Base-by-base conservation (phyloP, 2,329 filamentous ascomycete species). In the Colletotrichum kahawae region DNA sequence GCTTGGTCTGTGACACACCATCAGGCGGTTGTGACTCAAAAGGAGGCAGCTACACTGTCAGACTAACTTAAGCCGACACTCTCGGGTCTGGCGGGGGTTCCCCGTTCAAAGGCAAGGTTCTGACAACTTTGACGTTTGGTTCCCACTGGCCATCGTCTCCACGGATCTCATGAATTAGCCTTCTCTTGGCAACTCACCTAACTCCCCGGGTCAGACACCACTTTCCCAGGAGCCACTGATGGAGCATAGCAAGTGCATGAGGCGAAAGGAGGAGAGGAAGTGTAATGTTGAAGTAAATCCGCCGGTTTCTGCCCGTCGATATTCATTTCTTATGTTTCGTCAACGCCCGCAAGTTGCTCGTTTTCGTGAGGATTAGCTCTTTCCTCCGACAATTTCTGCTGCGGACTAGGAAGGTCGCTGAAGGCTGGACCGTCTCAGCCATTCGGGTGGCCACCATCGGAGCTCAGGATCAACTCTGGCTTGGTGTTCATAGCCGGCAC, bases 51-150 rank as follows among this genome's bases (percentile, higher is more conserved):
- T 24, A 5, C 38, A 59, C 24, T 27, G 24, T 57, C 24, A 43
- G 27, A 10, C 36, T 43, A 21, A 43, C 27, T 69, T 34, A n/a
- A 14, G 10, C 18, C 14, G 21, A 68, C 31, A 12, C 21, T 29
- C 24, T 48, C 29, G 51, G 48, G 48, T 64, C 34, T 21, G 14
- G 43, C 43, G 43, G 43, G 27, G 66, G 48, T 24, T 56, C 24
- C n/a, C 31, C 56, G 31, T 36, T 57, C 24, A n/a, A 51, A 27
- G 56, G 29, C 21, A 34, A 72, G 38, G 33, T 63, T 63, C 56
- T 72, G 70, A 69, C 63, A 63, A 72, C 57, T 36, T 62, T 72
- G 63, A 62, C 70, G 29, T 18, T 72, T 63, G 18, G 24, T 72
- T 69, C 38, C 21, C 38, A 48, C 56, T 63, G 33, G 34, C 18